Percentiles rank a stretch among this genome's conserved stretches.
phyloP scores from a whole-genome alignment of 1,284 basidiomycete genomes.

The Thelephora terrestris region DNA sequence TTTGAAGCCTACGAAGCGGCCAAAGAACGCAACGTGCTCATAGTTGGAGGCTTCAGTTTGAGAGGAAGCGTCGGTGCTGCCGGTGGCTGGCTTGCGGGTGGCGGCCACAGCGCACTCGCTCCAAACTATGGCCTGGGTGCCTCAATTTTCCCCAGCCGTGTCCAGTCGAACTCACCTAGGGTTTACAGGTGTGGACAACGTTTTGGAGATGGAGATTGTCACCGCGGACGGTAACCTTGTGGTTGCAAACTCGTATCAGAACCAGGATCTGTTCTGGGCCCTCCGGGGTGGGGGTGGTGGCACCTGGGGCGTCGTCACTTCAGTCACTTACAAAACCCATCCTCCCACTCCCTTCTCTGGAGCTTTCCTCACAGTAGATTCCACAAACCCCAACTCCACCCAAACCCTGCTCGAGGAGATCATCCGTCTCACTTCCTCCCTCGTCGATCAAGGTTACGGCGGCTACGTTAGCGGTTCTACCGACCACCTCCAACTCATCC shows the following conservation, averaged over 20 bases:
- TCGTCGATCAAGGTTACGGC: slow-evolving; percentile 16
- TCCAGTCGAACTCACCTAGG: background rate
- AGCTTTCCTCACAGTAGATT: slow-evolving; percentile 13
- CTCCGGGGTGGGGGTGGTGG: slow-evolving; percentile 40
- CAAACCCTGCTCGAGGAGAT: slow-evolving; percentile 11
- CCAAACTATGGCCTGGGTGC: slow-evolving; percentile 34
- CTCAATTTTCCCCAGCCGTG: background rate
- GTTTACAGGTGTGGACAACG: slow-evolving; percentile 32
- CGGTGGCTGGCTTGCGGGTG: slow-evolving; percentile 35
- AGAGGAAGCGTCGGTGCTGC: slow-evolving; percentile 23
- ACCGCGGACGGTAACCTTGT: slow-evolving; percentile 25
- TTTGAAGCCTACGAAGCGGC: slow-evolving; percentile 30
- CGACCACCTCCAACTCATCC: slow-evolving; percentile 11
- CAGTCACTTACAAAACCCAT: slow-evolving; percentile 30
- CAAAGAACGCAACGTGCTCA: slow-evolving; percentile 13
- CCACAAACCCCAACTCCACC: slow-evolving; percentile 6
- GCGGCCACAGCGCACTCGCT: slow-evolving; percentile 30
- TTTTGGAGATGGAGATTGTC: slow-evolving; percentile 30
- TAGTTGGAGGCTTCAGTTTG: slow-evolving; percentile 21
- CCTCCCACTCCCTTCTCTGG: slow-evolving; percentile 20
- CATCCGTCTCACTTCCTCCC: slow-evolving; percentile 13
- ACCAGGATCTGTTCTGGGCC: slow-evolving; percentile 39
- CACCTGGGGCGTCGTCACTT: slow-evolving; percentile 32
- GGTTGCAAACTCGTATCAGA: slow-evolving; percentile 25
- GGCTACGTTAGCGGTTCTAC: slow-evolving; percentile 9